Evolutionary conservation across 2,329 filamentous ascomycete genomes (phyloP), one percentile per base, ranked within the genome.

Genomic region (Penicillium sp.): DNA sequence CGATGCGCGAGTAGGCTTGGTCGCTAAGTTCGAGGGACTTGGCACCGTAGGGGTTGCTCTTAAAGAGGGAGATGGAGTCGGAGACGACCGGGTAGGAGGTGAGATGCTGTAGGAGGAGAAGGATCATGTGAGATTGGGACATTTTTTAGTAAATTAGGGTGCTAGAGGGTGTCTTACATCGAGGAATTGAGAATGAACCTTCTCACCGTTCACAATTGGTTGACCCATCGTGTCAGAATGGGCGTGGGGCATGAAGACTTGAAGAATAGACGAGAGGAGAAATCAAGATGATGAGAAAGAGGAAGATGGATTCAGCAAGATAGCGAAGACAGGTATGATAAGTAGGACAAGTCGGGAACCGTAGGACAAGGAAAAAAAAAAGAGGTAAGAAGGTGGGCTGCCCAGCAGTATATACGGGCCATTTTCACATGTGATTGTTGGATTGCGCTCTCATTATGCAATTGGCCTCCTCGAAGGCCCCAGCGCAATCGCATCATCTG

Each of bases 11-110:
- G 83, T 93, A 96, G 71, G 89, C 88, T 62, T 87, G 85, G 74
- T 90, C 86, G 76, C 89, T 86, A 65, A 95, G 79, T 70, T 90
- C 84, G 74, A 97, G 81, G 46, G 92, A 93, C 80, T 89, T 93
- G 76, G 92, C 89, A 73, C 91, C 93, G 74, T 91, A 89, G 54
- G 91, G 89, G 80, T 94, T 92, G 73, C 85, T 82, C 79, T 93
- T 91, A 85, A 96, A 89, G 73, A 87, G 88, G 63, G 86, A 81
- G 78, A 97, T 87, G 72, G 88, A 82, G 77, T 96, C 92, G 73
- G 86, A 87, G 74, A 97, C 85, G 67, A 96, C 79, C 43, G 94
- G 94, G 79, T 96, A 97, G 67, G 89, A 89, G 70, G 88, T 84
- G 65, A 97, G 84, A 75, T 97, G 93, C 92, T 96, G 28, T 8